Evolutionary conservation across 371 early-diverging fungal genomes (phyloP).

Genomic region (Dichotomocladium elegans): DNA sequence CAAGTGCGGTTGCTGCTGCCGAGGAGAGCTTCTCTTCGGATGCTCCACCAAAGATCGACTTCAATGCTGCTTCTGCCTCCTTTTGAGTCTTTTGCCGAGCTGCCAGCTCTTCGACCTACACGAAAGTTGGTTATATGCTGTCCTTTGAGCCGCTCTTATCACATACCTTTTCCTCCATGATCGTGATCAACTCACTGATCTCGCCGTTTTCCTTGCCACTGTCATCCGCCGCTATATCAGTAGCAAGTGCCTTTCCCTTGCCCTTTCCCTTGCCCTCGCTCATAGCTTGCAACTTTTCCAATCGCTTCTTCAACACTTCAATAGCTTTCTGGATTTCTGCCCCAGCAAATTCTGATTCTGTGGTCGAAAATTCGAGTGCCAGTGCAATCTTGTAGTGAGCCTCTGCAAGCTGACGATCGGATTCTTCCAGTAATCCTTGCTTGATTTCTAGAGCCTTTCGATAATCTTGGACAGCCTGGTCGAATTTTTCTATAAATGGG

Average conservation of each 20-base stretch:
- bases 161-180: constrained; percentile 48
- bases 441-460: constrained; percentile 69
- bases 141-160: not conserved
- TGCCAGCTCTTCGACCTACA: constrained; percentile 32
- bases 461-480: constrained; percentile 76
- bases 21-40: too few species aligned
- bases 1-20: constrained; percentile 1
- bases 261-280: constrained; percentile 30
- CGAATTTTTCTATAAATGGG: constrained; percentile 68
- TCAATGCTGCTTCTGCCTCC: constrained; percentile 31
- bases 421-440: constrained; percentile 45
- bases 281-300: constrained; percentile 7
- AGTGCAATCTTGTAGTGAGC: constrained; percentile 74
- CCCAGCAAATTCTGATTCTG: constrained; percentile 49
- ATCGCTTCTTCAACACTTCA: constrained; percentile 51
- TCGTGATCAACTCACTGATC: constrained; percentile 40
- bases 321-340: constrained; percentile 58
- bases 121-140: not conserved
- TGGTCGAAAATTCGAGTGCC: constrained; percentile 61
- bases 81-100: constrained; percentile 35
- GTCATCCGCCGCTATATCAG: constrained; percentile 5
- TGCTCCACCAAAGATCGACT: constrained; percentile 13
- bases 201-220: constrained; percentile 36
- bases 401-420: constrained; percentile 82
- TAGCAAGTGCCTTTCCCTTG: constrained; percentile 25